phyloP scores from a whole-genome alignment of 2,329 filamentous ascomycete species.

The Aspergillus sp. region DNA sequence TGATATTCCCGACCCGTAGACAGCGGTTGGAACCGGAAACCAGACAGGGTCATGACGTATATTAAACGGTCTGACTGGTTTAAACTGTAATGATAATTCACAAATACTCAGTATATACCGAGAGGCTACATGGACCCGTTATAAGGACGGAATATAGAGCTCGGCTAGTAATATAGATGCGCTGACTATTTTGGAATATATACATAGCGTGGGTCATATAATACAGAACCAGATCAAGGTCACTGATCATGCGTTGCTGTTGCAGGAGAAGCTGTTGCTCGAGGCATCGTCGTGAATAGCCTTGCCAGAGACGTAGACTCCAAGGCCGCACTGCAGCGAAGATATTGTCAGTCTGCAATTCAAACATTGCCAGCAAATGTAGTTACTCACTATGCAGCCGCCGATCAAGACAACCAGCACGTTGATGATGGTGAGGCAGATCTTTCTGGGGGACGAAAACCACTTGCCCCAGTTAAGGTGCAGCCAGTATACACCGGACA shows the following conservation, averaged over 20 bases:
- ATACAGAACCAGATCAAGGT: neutral
- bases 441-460: constrained; percentile 10
- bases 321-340: constrained; percentile 9
- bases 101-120: too few relatives aligned
- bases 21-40: too few relatives aligned
- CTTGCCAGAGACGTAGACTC: constrained; percentile 16
- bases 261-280: constrained; percentile 16
- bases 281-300: constrained; percentile 13
- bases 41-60: too few relatives aligned
- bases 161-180: too few relatives aligned
- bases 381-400: constrained; percentile 10
- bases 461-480: constrained; percentile 14
- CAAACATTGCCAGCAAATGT: neutral
- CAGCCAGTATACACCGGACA: constrained; percentile 17
- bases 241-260: neutral
- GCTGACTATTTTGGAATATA: too few relatives aligned
- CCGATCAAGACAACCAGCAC: constrained; percentile 9
- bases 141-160: too few relatives aligned
- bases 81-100: too few relatives aligned
- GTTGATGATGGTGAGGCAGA: constrained; percentile 11
- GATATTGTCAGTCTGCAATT: neutral
- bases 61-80: too few relatives aligned
- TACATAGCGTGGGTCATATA: neutral
- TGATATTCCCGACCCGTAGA: too few relatives aligned
- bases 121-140: too few relatives aligned